Conservation (phyloP, 768 basidiomycete genomes). For the Panellus pusillus region DNA sequence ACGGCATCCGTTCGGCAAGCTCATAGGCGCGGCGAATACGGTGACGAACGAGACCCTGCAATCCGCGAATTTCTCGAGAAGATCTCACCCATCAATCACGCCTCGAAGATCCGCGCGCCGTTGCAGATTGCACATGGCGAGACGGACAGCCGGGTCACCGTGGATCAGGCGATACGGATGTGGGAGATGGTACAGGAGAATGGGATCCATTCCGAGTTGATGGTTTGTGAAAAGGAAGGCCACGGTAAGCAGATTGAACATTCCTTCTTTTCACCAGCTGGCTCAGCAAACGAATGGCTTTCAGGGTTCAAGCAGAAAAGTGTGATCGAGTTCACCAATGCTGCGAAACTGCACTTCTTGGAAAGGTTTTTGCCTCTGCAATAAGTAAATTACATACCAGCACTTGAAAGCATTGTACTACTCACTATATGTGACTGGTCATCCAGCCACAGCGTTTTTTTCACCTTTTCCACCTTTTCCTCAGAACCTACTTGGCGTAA, state of each 20-base stretch:
- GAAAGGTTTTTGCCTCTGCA: conserved; percentile 30
- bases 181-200: conserved; percentile 32
- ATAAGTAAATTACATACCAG: too few species aligned
- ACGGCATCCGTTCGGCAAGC: conserved; percentile 38
- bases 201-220: conserved; percentile 34
- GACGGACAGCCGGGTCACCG: conserved; percentile 38
- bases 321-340: conserved; percentile 43
- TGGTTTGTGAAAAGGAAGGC: conserved; percentile 42
- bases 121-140: conserved; percentile 44
- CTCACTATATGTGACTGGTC: too few species aligned
- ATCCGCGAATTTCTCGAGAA: conserved; percentile 38
- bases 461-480: too few species aligned
- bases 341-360: conserved; percentile 38
- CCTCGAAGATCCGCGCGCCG: conserved; percentile 36
- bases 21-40: conserved; percentile 38
- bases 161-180: conserved; percentile 40
- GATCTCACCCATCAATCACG: conserved; percentile 40
- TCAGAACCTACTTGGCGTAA: too few species aligned
- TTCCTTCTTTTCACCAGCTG: background rate
- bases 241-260: conserved; percentile 32
- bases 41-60: conserved; percentile 38
- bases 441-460: too few species aligned
- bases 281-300: conserved; percentile 9
- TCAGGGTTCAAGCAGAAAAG: conserved; percentile 43
- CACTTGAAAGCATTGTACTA: too few species aligned